phyloP scores from a whole-genome alignment of 2,329 filamentous ascomycete species.

The Cladosporium sp. region DNA sequence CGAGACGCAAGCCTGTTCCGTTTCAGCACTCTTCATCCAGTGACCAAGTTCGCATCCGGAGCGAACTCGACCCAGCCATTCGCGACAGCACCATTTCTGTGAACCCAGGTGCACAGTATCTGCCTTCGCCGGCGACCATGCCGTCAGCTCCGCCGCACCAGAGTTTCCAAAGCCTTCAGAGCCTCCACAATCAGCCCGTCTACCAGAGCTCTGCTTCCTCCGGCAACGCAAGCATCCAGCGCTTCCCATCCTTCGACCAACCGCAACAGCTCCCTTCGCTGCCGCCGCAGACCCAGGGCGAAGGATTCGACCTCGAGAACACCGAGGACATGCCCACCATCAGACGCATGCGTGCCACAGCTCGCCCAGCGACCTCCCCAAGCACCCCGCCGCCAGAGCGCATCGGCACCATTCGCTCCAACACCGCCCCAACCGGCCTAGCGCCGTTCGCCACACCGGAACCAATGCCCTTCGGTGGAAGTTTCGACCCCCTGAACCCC shows the following conservation, averaged over 20 bases:
- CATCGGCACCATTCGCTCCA: not conserved
- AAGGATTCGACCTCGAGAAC: no score
- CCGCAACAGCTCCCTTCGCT: not conserved
- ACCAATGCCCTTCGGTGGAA: not conserved
- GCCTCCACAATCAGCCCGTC: no score
- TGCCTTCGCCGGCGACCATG: not conserved
- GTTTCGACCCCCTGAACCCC: slow-evolving; percentile 1
- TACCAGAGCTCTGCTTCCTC: no score
- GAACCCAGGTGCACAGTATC: not conserved
- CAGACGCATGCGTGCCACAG: no score
- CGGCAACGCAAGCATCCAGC: not conserved
- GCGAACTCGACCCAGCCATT: not conserved
- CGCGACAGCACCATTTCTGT: not conserved
- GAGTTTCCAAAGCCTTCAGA: no score
- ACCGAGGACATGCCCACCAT: no score
- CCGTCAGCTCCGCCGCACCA: not conserved
- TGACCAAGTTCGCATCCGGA: not conserved
- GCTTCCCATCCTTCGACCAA: slow-evolving; percentile 6
- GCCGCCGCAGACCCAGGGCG: not conserved
- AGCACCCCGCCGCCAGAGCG: no score
- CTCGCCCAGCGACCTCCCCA: no score
- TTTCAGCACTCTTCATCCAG: not conserved
- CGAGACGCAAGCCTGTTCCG: no score
- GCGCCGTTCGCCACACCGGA: not conserved
- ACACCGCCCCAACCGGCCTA: not conserved